phyloP scores from a whole-genome alignment of 208 protist species.

The Trypanosoma brucei region DNA sequence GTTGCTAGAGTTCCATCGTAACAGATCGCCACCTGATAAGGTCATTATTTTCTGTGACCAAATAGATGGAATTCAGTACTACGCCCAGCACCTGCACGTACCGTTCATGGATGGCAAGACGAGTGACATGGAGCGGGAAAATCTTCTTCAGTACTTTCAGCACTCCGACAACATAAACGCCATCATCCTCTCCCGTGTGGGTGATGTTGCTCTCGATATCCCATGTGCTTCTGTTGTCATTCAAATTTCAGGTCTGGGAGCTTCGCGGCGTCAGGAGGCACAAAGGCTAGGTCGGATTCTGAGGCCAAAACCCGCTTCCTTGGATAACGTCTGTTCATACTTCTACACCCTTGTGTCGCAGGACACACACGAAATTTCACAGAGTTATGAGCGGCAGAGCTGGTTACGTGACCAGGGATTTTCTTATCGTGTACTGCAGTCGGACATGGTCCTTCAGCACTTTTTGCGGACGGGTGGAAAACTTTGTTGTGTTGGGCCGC shows the following conservation, averaged over 20 bases:
- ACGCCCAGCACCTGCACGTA: conserved; percentile 73
- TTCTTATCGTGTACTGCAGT: conserved; percentile 79
- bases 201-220: conserved; percentile 97
- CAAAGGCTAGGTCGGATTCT: conserved; percentile 97
- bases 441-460: conserved; percentile 41
- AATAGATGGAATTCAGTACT: conserved; percentile 77
- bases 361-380: conserved; percentile 97
- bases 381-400: conserved; percentile 95
- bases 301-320: conserved; percentile 86
- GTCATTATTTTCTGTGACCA: conserved; percentile 92
- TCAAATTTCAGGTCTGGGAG: conserved; percentile 96
- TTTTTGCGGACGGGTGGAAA: conserved; percentile 29
- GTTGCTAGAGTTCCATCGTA: conserved; percentile 95
- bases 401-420: conserved; percentile 97
- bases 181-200: conserved; percentile 96
- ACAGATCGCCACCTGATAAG: conserved; percentile 88
- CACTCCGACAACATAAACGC: conserved; percentile 80
- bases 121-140: conserved; percentile 71
- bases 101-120: conserved; percentile 87
- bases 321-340: conserved; percentile 95
- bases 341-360: conserved; percentile 98
- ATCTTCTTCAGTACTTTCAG: conserved; percentile 86
- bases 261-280: conserved; percentile 94
- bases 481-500: conserved; percentile 73
- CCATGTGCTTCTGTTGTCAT: conserved; percentile 99